Base-by-base conservation (phyloP, 2,329 filamentous ascomycete genomes). In the Diaporthe sp. region DNA sequence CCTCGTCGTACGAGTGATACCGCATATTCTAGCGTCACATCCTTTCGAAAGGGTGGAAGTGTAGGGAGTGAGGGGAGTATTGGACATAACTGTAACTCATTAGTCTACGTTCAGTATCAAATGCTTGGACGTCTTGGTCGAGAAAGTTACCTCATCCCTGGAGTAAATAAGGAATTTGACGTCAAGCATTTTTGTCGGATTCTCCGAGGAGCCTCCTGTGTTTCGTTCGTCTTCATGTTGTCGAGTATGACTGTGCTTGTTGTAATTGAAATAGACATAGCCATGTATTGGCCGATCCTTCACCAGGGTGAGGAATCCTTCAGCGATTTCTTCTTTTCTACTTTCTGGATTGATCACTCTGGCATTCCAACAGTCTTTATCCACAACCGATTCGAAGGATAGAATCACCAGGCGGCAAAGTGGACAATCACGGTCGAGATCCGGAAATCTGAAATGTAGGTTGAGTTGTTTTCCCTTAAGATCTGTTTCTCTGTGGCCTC, bases 401-500 rank as follows among this genome's bases (percentile, higher is more conserved):
- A 17, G 19, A n/a, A 49, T 49, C 22, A 49, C 6, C 19, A 49
- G 19, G 17, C 17, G 46, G 7, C 46, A 49, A n/a, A 22, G 19
- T 22, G 19, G 46, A 17, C 46, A 49, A 22, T 49, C 19, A 9
- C 46, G 17, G 17, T 49, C 19, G 46, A 49, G 17, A 2, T 22
- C 19, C 3, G 19, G 15, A 17, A 49, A 49, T 22, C 0, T 1
- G 19, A 49, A 1, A 4, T 9, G 1, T 22, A 49, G 8, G 9
- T 0, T 1, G 3, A 49, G 46, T 49, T 49, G 0, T 0, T n/a
- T 3, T 8, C 2, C 0, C 42, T 6, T 1, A 7, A 46, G 17
- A 22, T 49, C 17, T 19, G 46, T 22, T 7, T 22, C 19, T 0
- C 19, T 19, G 19, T 49, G 46, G 19, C 19, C 46, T 49, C 7